Evolutionary conservation across 345 rosid genomes (phyloP), one percentile per base, ranked within the genome.

Genomic region (Euclidium syriacum): DNA sequence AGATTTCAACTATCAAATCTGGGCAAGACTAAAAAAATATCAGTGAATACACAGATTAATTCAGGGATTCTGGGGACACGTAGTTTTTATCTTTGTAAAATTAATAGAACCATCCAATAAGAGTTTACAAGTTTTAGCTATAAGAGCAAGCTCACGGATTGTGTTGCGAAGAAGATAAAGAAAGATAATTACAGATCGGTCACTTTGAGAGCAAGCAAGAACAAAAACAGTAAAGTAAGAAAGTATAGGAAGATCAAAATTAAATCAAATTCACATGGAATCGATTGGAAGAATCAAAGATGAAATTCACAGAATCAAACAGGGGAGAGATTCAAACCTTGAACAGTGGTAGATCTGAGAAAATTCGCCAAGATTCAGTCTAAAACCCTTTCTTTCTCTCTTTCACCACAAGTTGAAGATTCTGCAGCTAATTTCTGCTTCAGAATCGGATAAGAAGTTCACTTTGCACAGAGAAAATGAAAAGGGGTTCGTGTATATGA

Each of bases 381-480:
- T 5, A 12, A 38, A 22, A 18, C 0, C 17, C 18, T 16, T 5
- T 50, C 5, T 33, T 33, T 4, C 46, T 34, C 26, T 60, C 18
- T 4, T 42, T 4, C n/a, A n/a, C n/a, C n/a, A 68, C 43, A 59
- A 67, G 48, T 55, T 46, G 58, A 72, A 65, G 75, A 72, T 70
- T 62, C 63, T 40, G 27, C 63, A 70, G 63, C 57, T 70, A 62
- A 38, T 23, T 53, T 46, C 58, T 36, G 74, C 74, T 70, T 62
- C 36, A 46, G 62, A 65, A 57, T 72, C 58, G 64, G 65, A 72
- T 64, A 72, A 72, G 75, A 48, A 63, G 65, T 54, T 63, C 55
- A 51, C 48, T 59, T 10, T 62, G 63, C n/a, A 41, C 62, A 41
- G 34, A 48, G 10, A 36, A 61, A 48, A 62, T 38, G 69, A 38